Evolutionary conservation across 2,329 filamentous ascomycete species (phyloP).

Genomic region (Plenodomus tracheiphilus): DNA sequence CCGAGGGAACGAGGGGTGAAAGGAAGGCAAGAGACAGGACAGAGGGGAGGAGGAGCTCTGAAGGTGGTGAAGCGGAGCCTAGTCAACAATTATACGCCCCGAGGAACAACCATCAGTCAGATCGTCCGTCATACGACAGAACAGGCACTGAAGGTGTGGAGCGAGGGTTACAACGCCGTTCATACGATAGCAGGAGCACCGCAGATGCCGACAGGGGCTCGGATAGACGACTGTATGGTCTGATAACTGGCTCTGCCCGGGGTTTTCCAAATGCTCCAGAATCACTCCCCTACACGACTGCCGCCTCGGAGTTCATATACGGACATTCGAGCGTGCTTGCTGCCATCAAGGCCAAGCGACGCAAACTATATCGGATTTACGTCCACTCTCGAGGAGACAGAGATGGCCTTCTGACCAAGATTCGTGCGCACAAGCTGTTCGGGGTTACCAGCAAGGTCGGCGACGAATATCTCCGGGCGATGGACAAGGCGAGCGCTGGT

Average conservation of each 20-base stretch:
- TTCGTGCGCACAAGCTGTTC: conserved; percentile 22
- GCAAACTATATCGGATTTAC: conserved; percentile 84
- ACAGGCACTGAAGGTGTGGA: neutral
- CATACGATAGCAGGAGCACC: neutral
- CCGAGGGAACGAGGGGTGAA: no score
- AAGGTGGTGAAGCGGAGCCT: no score
- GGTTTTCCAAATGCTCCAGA: conserved; percentile 13
- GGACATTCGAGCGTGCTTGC: conserved; percentile 80
- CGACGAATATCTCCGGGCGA: conserved; percentile 63
- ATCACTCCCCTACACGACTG: conserved; percentile 73
- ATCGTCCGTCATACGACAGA: neutral
- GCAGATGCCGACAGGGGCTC: neutral
- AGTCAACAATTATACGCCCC: no score
- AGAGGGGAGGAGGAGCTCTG: no score
- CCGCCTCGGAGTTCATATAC: conserved; percentile 90
- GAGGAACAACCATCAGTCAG: no score
- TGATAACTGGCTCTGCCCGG: no score
- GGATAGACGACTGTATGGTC: neutral
- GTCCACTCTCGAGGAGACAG: conserved; percentile 49
- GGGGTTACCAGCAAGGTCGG: conserved; percentile 56
- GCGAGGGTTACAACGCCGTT: neutral
- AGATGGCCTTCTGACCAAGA: conserved; percentile 22
- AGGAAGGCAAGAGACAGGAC: no score
- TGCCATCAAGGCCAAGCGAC: conserved; percentile 68
- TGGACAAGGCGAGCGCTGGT: conserved; percentile 81